Percentiles rank a stretch among this genome's conserved stretches.
Conservation (phyloP, 1,139 yeast genomes). For the Kazachstania sp. region DNA sequence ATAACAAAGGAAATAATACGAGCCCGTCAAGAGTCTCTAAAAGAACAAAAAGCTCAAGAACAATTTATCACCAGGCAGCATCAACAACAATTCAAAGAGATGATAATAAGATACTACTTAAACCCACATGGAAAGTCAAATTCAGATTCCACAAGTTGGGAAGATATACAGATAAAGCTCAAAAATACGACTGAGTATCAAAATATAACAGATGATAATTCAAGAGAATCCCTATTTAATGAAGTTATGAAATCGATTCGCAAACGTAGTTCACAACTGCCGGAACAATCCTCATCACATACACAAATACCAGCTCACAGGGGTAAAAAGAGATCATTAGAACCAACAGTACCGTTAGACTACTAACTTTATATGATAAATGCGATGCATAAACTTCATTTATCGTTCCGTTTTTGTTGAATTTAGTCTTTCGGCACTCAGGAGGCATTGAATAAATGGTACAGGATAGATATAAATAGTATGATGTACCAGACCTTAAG, state of each 20-base stretch:
- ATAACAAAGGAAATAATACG: constrained; percentile 27
- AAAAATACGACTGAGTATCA: constrained; percentile 30
- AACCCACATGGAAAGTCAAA: constrained; percentile 25
- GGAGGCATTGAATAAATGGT: no score
- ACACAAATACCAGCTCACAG: background rate
- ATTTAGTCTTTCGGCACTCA: no score
- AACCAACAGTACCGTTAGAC: constrained; percentile 19
- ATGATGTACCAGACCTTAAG: no score
- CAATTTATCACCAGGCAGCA: constrained; percentile 32
- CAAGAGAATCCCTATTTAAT: constrained; percentile 2
- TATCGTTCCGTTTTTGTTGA: background rate
- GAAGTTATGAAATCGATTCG: constrained; percentile 9
- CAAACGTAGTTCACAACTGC: background rate
- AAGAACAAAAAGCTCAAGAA: constrained; percentile 30
- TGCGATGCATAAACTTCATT: background rate
- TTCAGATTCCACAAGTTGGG: constrained; percentile 31
- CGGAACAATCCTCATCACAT: background rate
- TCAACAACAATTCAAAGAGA: constrained; percentile 34
- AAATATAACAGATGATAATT: constrained; percentile 26
- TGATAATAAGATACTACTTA: constrained; percentile 31
- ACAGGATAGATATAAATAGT: no score
- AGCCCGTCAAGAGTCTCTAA: constrained; percentile 25
- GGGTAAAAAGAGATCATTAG: constrained; percentile 13
- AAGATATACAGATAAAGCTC: constrained; percentile 31
- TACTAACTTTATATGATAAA: no score